phyloP scores from a whole-genome alignment of 306 rosid genomes.

The Erythrophleum fordii region DNA sequence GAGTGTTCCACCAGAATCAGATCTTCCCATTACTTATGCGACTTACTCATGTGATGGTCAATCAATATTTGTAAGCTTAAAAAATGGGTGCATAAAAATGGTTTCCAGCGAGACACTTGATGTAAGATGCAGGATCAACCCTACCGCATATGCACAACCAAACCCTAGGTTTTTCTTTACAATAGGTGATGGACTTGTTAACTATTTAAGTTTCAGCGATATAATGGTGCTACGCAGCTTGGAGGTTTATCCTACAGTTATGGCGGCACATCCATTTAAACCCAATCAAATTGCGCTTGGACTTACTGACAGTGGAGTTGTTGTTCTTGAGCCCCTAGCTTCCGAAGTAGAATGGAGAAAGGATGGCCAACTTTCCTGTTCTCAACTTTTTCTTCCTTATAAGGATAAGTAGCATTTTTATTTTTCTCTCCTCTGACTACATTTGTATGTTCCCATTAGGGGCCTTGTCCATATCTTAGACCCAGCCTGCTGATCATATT shows the following conservation, averaged over 20 bases:
- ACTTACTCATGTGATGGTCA: conserved; percentile 28
- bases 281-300: conserved; percentile 33
- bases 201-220: not conserved
- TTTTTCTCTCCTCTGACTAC: not conserved
- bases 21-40: conserved; percentile 22
- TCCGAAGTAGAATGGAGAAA: conserved; percentile 16
- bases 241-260: conserved; percentile 29
- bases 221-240: not conserved
- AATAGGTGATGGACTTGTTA: not conserved
- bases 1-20: conserved; percentile 16
- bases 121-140: conserved; percentile 22
- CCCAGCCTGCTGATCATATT: not conserved
- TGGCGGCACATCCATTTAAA: conserved; percentile 24
- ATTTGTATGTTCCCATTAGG: not conserved
- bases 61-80: conserved; percentile 30
- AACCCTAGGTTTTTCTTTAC: conserved; percentile 3
- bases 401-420: not conserved
- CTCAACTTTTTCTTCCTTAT: not conserved
- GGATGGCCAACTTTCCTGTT: not conserved
- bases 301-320: conserved; percentile 30
- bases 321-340: conserved; percentile 31
- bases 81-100: conserved; percentile 29
- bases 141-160: conserved; percentile 7
- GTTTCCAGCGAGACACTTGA: not conserved
- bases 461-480: not conserved